Conservation (phyloP, 345 rosid species). For the Fremontodendron californicum region DNA sequence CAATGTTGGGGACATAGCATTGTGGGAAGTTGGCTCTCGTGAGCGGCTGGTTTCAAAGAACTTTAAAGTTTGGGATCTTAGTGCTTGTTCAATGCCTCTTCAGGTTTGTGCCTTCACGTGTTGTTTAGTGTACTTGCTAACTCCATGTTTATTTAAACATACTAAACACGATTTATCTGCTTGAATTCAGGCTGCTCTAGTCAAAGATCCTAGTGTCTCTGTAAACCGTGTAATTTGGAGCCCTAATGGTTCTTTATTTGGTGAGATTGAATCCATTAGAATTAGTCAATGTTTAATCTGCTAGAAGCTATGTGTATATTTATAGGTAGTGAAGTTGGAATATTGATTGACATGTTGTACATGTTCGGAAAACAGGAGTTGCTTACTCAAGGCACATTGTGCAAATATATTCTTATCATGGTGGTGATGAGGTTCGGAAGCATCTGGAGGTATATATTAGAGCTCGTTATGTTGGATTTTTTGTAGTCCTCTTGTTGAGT, state of each 20-base stretch:
- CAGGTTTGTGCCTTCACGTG: slow-evolving; percentile 45
- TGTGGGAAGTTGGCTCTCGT: slow-evolving; percentile 91
- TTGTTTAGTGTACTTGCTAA: background rate
- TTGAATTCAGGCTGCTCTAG: slow-evolving; percentile 64
- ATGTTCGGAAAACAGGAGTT: slow-evolving; percentile 53
- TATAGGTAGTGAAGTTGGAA: slow-evolving; percentile 10
- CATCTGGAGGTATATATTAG: slow-evolving; percentile 63
- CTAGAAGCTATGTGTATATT: background rate
- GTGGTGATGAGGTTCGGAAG: slow-evolving; percentile 71
- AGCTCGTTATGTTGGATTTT: background rate
- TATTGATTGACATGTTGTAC: slow-evolving; percentile 15
- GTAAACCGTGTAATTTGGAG: slow-evolving; percentile 95
- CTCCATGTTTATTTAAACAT: background rate
- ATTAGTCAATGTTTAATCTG: slow-evolving; percentile 11
- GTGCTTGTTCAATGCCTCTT: slow-evolving; percentile 71
- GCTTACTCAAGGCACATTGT: slow-evolving; percentile 89
- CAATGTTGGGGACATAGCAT: slow-evolving; percentile 82
- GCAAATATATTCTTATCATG: slow-evolving; percentile 77
- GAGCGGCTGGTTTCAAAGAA: slow-evolving; percentile 67
- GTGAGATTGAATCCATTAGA: slow-evolving; percentile 43
- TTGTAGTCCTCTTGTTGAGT: background rate
- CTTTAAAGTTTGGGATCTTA: slow-evolving; percentile 90
- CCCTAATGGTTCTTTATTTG: slow-evolving; percentile 87
- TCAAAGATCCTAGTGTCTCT: slow-evolving; percentile 76
- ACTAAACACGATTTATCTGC: slow-evolving; percentile 11